Conservation (phyloP, 768 basidiomycete genomes). For the Podaxis mareebaensis region DNA sequence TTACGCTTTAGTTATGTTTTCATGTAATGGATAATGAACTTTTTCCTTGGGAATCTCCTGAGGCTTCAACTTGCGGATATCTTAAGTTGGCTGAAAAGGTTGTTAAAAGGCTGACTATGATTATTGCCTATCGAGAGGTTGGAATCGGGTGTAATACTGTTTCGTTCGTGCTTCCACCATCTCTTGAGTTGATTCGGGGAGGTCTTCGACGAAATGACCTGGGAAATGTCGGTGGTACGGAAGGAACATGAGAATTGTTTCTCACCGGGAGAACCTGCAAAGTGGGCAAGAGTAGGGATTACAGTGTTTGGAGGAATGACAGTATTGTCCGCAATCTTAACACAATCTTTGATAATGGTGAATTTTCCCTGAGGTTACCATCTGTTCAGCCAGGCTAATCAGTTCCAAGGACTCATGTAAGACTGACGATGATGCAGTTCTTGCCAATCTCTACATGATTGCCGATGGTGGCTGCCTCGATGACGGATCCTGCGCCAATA, state of each 20-base stretch:
- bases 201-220: conserved; percentile 82
- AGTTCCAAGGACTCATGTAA: not conserved
- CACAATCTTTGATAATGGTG: conserved; percentile 94
- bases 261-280: conserved; percentile 87
- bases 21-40: conserved; percentile 14
- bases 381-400: not conserved
- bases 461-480: conserved; percentile 95
- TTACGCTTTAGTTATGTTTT: conserved; percentile 13
- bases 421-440: conserved; percentile 88
- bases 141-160: conserved; percentile 82
- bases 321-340: conserved; percentile 84
- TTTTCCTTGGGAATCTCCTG: not conserved
- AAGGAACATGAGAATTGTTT: not conserved
- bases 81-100: not conserved
- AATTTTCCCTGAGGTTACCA: conserved; percentile 77
- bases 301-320: conserved; percentile 92
- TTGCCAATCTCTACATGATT: conserved; percentile 94
- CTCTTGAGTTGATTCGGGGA: conserved; percentile 95
- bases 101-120: not conserved
- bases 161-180: conserved; percentile 85
- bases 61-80: not conserved
- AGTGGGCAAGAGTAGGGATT: conserved; percentile 83
- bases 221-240: not conserved
- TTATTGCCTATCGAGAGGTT: conserved; percentile 35
- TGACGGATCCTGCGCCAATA: conserved; percentile 83